Evolutionary conservation across 1,139 yeast species (phyloP).

Genomic region (Meyerozyma elateridarum): DNA sequence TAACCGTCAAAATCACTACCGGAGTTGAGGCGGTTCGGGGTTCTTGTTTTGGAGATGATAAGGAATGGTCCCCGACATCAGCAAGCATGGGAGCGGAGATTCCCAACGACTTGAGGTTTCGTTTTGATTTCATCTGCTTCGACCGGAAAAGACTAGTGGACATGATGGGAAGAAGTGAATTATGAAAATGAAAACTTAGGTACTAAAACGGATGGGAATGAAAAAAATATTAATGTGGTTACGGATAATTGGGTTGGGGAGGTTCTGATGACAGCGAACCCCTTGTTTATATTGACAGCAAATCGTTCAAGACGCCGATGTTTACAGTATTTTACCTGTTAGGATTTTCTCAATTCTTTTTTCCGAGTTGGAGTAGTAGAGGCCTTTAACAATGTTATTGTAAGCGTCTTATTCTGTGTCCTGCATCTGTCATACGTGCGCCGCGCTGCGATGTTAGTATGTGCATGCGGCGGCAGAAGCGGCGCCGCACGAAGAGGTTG

Average conservation of each 20-base stretch:
- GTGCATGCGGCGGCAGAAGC: no score
- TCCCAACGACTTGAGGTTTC: conserved; percentile 25
- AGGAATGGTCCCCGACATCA: conserved; percentile 4
- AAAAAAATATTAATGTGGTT: no score
- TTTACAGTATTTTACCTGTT: not conserved
- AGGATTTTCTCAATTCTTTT: not conserved
- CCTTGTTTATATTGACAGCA: not conserved
- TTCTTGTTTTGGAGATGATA: not conserved
- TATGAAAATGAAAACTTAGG: no score
- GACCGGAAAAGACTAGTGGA: conserved; percentile 27
- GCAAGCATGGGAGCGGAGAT: conserved; percentile 25
- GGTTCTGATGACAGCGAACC: no score
- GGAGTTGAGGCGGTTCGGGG: conserved; percentile 6
- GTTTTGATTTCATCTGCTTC: conserved; percentile 23
- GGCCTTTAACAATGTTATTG: not conserved
- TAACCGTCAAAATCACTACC: conserved; percentile 14
- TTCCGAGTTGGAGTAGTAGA: not conserved
- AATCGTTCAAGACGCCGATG: not conserved
- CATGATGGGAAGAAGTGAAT: conserved; percentile 15
- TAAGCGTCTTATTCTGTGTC: not conserved
- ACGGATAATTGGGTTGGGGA: no score
- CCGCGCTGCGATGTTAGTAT: no score
- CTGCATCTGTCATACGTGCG: no score
- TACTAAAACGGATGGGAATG: no score
- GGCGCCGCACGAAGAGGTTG: no score